Evolutionary conservation across 805 yeast species (phyloP).

Genomic region (Suhomyces sp.): DNA sequence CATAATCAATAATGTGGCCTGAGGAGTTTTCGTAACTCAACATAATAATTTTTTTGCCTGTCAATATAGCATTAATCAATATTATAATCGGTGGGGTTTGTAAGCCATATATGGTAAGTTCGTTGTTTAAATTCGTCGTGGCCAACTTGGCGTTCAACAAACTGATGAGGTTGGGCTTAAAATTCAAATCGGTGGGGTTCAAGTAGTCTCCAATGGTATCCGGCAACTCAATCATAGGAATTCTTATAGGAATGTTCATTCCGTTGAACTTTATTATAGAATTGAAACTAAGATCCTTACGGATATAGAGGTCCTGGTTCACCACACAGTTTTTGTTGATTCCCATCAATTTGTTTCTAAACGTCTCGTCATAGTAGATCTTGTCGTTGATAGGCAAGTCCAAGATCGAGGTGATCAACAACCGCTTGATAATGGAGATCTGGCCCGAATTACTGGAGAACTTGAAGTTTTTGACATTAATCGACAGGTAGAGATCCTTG

Average conservation of each 20-base stretch:
- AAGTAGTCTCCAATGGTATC: constrained; percentile 44
- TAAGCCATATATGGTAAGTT: constrained; percentile 51
- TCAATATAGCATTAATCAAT: constrained; percentile 34
- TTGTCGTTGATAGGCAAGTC: constrained; percentile 43
- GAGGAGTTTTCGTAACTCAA: constrained; percentile 38
- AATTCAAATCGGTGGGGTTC: constrained; percentile 45
- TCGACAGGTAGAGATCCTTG: constrained; percentile 27
- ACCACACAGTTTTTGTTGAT: constrained; percentile 18
- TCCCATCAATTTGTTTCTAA: constrained; percentile 36
- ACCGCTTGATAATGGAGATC: constrained; percentile 32
- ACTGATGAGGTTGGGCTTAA: constrained; percentile 36
- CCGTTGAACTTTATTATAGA: constrained; percentile 34
- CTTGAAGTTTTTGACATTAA: constrained; percentile 31
- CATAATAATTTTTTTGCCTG: constrained; percentile 41
- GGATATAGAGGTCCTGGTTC: constrained; percentile 35
- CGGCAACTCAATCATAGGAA: constrained; percentile 41
- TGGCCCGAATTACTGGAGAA: constrained; percentile 12
- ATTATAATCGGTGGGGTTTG: constrained; percentile 48
- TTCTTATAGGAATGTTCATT: constrained; percentile 44
- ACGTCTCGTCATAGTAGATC: constrained; percentile 37
- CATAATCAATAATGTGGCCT: constrained; percentile 41
- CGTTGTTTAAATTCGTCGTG: constrained; percentile 37
- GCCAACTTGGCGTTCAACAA: constrained; percentile 34
- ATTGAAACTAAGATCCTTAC: constrained; percentile 44
- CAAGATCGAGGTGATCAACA: constrained; percentile 40